Percentiles rank a stretch among this genome's conserved stretches.
phyloP scores from a whole-genome alignment of 345 rosid genomes.

The Arabis alpina region DNA sequence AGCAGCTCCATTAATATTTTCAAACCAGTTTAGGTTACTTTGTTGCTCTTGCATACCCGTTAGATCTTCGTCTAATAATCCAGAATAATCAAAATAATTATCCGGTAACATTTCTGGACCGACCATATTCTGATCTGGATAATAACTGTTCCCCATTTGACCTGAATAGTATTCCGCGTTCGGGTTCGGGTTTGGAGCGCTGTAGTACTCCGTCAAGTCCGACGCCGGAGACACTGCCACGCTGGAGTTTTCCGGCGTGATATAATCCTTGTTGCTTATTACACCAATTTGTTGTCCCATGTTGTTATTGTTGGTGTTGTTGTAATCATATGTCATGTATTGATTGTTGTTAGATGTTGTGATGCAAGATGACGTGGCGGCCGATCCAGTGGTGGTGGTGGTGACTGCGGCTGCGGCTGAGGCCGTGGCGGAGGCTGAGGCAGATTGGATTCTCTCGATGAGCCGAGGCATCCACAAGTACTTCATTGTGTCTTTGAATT shows the following conservation, averaged over 20 bases:
- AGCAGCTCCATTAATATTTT: conserved; percentile 47
- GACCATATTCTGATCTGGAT: conserved; percentile 49
- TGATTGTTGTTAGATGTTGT: conserved; percentile 39
- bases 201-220: conserved; percentile 70
- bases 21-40: conserved; percentile 51
- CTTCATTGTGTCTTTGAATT: conserved; percentile 82
- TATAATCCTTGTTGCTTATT: conserved; percentile 38
- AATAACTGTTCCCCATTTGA: conserved; percentile 49
- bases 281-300: conserved; percentile 44
- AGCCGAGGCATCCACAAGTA: conserved; percentile 90
- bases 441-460: conserved; percentile 84
- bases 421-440: conserved; percentile 38
- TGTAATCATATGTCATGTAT: conserved; percentile 35
- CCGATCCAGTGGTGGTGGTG: conserved; percentile 37
- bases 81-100: conserved; percentile 49
- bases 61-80: conserved; percentile 42
- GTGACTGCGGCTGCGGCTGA: conserved; percentile 23
- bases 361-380: conserved; percentile 41
- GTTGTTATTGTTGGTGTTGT: conserved; percentile 39
- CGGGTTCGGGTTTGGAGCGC: conserved; percentile 51
- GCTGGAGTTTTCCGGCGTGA: conserved; percentile 71
- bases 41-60: conserved; percentile 58
- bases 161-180: conserved; percentile 51
- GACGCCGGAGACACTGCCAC: conserved; percentile 67
- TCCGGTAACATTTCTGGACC: conserved; percentile 51